Evolutionary conservation across 768 basidiomycete species (phyloP).

Genomic region (Cystoderma amianthinum): DNA sequence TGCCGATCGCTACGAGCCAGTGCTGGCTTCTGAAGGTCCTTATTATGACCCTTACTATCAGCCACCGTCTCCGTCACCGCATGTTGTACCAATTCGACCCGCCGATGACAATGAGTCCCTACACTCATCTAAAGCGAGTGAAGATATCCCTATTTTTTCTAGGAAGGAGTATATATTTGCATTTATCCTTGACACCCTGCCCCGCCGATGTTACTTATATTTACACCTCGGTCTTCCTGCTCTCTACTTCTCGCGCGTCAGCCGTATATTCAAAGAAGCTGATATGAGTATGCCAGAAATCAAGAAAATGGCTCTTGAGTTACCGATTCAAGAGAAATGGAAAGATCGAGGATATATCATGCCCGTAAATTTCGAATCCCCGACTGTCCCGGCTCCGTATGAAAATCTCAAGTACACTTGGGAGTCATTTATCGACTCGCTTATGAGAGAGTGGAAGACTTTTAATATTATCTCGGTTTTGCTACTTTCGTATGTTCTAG

Average conservation of each 20-base stretch:
- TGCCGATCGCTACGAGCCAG: neutral
- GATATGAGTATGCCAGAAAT: conserved; percentile 1
- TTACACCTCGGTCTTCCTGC: neutral
- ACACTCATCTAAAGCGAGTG: too few relatives aligned
- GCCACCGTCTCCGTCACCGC: too few relatives aligned
- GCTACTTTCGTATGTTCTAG: conserved; percentile 21
- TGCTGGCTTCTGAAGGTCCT: neutral
- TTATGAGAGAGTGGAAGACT: conserved; percentile 27
- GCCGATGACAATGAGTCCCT: too few relatives aligned
- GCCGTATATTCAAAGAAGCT: conserved; percentile 1
- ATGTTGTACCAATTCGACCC: too few relatives aligned
- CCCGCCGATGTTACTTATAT: neutral
- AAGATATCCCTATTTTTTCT: too few relatives aligned
- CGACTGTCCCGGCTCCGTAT: neutral
- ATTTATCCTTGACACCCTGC: neutral
- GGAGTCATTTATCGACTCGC: conserved; percentile 20
- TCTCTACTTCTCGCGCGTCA: neutral
- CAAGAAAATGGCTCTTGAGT: conserved; percentile 1
- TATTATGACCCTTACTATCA: too few relatives aligned
- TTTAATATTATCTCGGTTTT: conserved; percentile 26
- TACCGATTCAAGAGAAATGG: neutral
- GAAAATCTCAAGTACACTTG: conserved; percentile 10
- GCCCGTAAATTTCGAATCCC: neutral
- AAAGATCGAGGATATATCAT: neutral
- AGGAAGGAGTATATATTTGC: too few relatives aligned